Conservation (phyloP, 169 alveolate genomes). For the Theileria luwenshuni region DNA sequence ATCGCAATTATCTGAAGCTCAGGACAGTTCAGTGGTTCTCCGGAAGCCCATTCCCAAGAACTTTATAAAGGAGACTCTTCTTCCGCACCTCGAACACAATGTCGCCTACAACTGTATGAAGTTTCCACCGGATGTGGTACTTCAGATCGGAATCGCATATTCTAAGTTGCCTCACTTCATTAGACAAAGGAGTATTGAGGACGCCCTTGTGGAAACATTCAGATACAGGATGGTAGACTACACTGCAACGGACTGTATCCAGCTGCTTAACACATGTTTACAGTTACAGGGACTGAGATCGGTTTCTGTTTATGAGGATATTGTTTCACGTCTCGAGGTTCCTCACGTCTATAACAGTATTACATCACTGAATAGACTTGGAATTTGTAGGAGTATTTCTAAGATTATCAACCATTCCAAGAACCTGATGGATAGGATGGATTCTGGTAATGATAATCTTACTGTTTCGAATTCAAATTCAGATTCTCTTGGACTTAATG, state of each 20-base stretch:
- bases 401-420: constrained; percentile 45
- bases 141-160: constrained; percentile 68
- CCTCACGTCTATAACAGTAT: constrained; percentile 48
- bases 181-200: constrained; percentile 65
- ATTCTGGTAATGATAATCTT: not conserved
- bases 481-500: not conserved
- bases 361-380: constrained; percentile 50
- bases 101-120: constrained; percentile 65
- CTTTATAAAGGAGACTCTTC: constrained; percentile 62
- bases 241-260: constrained; percentile 62
- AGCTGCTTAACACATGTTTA: constrained; percentile 57
- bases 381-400: constrained; percentile 49
- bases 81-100: constrained; percentile 69
- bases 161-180: constrained; percentile 65
- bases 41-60: constrained; percentile 65
- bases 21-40: constrained; percentile 34
- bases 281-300: constrained; percentile 59
- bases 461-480: not conserved
- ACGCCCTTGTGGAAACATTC: constrained; percentile 48
- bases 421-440: not conserved
- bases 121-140: constrained; percentile 64
- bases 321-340: constrained; percentile 43
- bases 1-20: constrained; percentile 18
- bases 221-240: constrained; percentile 62
- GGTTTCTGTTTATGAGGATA: constrained; percentile 33